Percentiles rank a stretch among this genome's conserved stretches.
phyloP scores from a whole-genome alignment of 1,284 basidiomycete species.

The Malassezia equina region DNA sequence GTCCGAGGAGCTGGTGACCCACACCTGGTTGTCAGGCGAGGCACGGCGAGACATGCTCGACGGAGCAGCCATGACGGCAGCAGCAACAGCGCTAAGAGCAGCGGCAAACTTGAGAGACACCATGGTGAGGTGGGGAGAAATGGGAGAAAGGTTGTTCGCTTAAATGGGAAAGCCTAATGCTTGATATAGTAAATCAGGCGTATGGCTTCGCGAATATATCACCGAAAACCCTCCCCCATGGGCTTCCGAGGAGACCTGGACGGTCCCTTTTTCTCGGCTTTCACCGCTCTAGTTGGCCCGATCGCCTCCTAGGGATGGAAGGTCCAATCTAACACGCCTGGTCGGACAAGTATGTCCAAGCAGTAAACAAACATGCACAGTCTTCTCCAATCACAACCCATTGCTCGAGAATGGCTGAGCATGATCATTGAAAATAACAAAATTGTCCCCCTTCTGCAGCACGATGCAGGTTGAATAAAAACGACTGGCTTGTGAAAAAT shows the following conservation, averaged over 20 bases:
- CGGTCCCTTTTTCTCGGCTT: not conserved
- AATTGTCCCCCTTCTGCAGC: not conserved
- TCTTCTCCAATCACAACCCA: not conserved
- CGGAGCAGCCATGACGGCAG: slow-evolving; percentile 8
- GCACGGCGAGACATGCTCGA: slow-evolving; percentile 6
- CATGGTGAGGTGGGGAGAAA: not conserved
- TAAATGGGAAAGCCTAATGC: not conserved
- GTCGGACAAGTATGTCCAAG: not conserved
- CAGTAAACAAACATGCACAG: not conserved
- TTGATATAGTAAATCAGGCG: no score
- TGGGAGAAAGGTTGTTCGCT: not conserved
- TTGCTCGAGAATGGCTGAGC: not conserved
- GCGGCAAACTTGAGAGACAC: slow-evolving; percentile 6
- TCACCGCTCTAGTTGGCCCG: not conserved
- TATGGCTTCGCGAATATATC: not conserved
- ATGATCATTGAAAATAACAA: not conserved
- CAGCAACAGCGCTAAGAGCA: not conserved
- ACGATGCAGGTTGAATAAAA: not conserved
- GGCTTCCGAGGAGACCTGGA: not conserved
- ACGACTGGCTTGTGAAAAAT: no score
- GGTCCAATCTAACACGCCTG: not conserved
- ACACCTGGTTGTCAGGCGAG: slow-evolving; percentile 12
- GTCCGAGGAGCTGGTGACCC: slow-evolving; percentile 16
- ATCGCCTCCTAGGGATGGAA: not conserved
- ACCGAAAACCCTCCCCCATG: not conserved